Percentiles rank a stretch among this genome's conserved stretches.
Conservation (phyloP, 2,329 filamentous ascomycete genomes). For the Claviceps sorghi region DNA sequence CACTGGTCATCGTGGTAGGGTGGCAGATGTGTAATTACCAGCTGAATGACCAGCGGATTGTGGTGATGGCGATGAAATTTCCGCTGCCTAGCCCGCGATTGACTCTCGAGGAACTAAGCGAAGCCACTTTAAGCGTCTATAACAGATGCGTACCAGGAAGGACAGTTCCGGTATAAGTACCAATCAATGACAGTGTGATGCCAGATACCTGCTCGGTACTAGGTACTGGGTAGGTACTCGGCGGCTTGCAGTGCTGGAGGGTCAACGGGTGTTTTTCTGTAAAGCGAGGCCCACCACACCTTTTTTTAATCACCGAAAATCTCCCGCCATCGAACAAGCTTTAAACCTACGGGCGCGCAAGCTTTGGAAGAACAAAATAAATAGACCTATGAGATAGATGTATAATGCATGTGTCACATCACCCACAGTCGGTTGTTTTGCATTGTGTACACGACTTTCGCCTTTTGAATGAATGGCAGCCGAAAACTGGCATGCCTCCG, state of each 20-base stretch:
- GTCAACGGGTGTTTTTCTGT: too few species aligned
- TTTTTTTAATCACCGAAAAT: background rate
- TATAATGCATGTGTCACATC: background rate
- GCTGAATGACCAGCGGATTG: too few species aligned
- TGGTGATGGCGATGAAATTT: background rate
- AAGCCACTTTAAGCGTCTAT: too few species aligned
- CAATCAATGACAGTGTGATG: background rate
- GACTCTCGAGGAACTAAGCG: background rate
- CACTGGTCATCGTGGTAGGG: slow-evolving; percentile 17
- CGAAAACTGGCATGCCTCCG: background rate
- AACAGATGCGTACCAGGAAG: background rate
- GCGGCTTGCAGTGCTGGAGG: too few species aligned
- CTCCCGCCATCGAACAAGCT: background rate
- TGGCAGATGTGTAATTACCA: background rate
- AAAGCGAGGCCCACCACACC: background rate
- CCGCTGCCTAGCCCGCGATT: background rate
- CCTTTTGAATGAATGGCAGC: background rate
- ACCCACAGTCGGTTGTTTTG: background rate
- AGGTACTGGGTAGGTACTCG: too few species aligned
- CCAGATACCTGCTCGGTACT: background rate
- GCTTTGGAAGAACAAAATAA: background rate
- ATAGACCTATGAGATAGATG: background rate
- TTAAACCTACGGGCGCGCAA: background rate
- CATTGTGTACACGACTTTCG: slow-evolving; percentile 1
- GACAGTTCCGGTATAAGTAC: too few species aligned